Evolutionary conservation across 805 yeast genomes (phyloP), one percentile per base, ranked within the genome.

Genomic region (Cyberlindnera meyerae): DNA sequence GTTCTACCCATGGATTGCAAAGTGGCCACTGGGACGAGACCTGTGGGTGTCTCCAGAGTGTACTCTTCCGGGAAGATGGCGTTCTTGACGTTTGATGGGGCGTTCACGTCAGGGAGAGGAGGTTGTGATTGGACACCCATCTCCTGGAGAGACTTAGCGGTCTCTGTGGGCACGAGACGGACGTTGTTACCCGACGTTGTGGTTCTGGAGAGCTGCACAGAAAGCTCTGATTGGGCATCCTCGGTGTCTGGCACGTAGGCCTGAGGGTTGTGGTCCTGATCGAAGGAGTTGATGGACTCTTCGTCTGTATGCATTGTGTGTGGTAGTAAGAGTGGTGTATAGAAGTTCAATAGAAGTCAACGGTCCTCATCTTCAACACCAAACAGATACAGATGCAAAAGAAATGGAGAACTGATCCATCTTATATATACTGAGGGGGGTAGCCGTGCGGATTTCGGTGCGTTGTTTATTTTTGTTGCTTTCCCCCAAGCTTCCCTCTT

Each of bases 1-100:
- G 65, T 60, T 55, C 93, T 73, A 24, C 95, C 93, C 24, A 85
- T 44, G 8, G 71, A 67, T 31, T 73, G 82, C 48, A 87, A 65
- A 1, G 95, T 82, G 29, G 76, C 65, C 1, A 80, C 84, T 2
- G 90, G 93, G 11, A 88, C 96, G 37, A 88, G 66, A 45, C 96
- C 96, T 6, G 96, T 85, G 36, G 73, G 71, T 0, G 96, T 88
- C 65, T 88, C 96, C 59, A 88, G 47, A 6, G 88, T 82, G 58
- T 85, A 88, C 57, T 88, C 96, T 66, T 88, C 96, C 8, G 96
- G 96, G 69, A 88, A 88, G 24, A 87, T 80, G 12, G 90, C 83
- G 44, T 73, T 71, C 42, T 68, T 71, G 17, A 73, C 68, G 26
- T 32, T 65, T 49, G 49, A 63, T 51, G 85, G 82, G 30, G 77